Evolutionary conservation across 768 basidiomycete species (phyloP).

Genomic region (Amanita rubescens): DNA sequence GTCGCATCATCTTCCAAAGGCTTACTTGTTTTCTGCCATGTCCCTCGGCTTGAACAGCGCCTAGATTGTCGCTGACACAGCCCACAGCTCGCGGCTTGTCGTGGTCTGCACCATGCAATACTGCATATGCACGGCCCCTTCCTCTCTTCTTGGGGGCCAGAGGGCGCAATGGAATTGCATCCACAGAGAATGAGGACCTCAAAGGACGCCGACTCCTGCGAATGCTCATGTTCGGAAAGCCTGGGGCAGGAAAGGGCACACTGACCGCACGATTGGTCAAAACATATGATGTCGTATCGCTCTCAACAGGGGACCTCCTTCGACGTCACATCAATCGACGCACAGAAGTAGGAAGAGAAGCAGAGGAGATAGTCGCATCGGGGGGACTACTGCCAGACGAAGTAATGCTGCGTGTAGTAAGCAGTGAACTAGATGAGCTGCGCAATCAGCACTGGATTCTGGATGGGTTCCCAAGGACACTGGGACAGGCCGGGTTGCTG

Average conservation of each 20-base stretch:
- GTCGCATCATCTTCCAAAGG: too few species aligned
- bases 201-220: conserved; percentile 28
- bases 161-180: background rate
- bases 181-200: background rate
- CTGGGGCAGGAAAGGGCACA: conserved; percentile 85
- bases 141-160: conserved; percentile 43
- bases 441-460: conserved; percentile 76
- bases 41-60: too few species aligned
- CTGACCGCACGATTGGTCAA: conserved; percentile 65
- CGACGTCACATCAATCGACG: conserved; percentile 76
- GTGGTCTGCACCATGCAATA: background rate
- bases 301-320: conserved; percentile 83
- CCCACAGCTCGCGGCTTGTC: background rate
- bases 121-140: conserved; percentile 28
- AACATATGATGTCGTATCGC: conserved; percentile 70
- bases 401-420: conserved; percentile 70
- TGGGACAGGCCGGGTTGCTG: conserved; percentile 75
- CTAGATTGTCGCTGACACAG: background rate
- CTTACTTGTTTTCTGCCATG: too few species aligned
- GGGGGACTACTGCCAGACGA: conserved; percentile 77
- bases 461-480: conserved; percentile 88
- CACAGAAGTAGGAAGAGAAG: conserved; percentile 65
- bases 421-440: conserved; percentile 59
- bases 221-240: conserved; percentile 76
- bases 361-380: conserved; percentile 70